Evolutionary conservation across 352 stramenopile species (phyloP).

Genomic region (Thraustotheca clavata): DNA sequence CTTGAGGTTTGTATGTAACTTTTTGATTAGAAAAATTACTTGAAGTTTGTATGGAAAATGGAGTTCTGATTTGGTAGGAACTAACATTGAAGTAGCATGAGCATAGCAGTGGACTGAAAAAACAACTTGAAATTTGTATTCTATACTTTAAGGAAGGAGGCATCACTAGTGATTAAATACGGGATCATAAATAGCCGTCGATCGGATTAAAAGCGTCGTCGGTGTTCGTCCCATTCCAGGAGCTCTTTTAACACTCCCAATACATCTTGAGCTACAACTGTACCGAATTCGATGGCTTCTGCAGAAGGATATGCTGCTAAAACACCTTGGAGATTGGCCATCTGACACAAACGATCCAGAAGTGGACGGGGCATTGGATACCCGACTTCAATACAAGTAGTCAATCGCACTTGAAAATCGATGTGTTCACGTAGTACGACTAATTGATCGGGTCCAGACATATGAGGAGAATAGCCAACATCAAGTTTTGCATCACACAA

Average conservation of each 20-base stretch:
- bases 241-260: slow-evolving; percentile 56
- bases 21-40: too few relatives aligned
- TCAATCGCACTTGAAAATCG: slow-evolving; percentile 56
- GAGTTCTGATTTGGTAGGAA: too few relatives aligned
- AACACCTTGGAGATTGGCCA: slow-evolving; percentile 75
- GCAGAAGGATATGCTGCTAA: slow-evolving; percentile 49
- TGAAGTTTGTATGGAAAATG: too few relatives aligned
- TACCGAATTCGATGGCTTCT: slow-evolving; percentile 64
- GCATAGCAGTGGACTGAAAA: too few relatives aligned
- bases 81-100: too few relatives aligned
- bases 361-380: slow-evolving; percentile 44
- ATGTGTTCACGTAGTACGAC: slow-evolving; percentile 56
- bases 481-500: slow-evolving; percentile 64
- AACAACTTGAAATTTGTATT: not conserved
- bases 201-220: slow-evolving; percentile 7
- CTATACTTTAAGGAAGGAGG: too few relatives aligned
- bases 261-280: slow-evolving; percentile 71
- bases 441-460: slow-evolving; percentile 36
- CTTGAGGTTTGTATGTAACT: too few relatives aligned
- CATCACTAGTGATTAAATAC: slow-evolving; percentile 21
- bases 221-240: slow-evolving; percentile 45
- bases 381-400: slow-evolving; percentile 30
- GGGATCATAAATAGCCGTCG: slow-evolving; percentile 11
- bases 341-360: slow-evolving; percentile 47
- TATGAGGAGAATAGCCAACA: slow-evolving; percentile 22